A percentile compares a stretch with the other conserved stretches of the same genome.
Conservation (phyloP, 345 rosid genomes). For the Aethionema arabicum region DNA sequence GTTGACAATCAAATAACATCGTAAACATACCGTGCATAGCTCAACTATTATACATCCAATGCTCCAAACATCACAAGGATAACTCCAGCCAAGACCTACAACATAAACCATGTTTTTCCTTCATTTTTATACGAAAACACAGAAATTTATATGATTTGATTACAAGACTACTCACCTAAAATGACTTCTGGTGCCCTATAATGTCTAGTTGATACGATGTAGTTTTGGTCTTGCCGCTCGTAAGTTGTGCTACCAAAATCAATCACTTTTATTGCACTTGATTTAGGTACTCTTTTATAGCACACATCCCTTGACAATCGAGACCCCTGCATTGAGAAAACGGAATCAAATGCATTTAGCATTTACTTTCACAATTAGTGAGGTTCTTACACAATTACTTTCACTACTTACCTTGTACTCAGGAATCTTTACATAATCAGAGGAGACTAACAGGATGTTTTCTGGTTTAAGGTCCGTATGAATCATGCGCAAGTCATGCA, state of each 20-base stretch:
- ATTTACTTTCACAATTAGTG: neutral
- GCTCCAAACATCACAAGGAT: constrained; percentile 93
- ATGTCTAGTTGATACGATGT: constrained; percentile 80
- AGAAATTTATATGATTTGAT: neutral
- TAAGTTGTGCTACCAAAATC: constrained; percentile 91
- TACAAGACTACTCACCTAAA: constrained; percentile 50
- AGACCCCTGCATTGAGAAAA: constrained; percentile 41
- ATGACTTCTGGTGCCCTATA: constrained; percentile 93
- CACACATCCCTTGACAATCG: constrained; percentile 56
- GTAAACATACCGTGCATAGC: constrained; percentile 68
- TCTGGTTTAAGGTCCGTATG: constrained; percentile 93
- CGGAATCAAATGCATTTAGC: neutral
- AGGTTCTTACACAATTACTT: neutral
- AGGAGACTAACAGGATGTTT: constrained; percentile 68
- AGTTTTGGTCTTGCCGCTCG: constrained; percentile 78
- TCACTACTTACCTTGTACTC: constrained; percentile 62
- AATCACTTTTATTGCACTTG: constrained; percentile 82
- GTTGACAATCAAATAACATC: neutral
- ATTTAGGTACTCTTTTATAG: constrained; percentile 73
- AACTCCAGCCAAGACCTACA: constrained; percentile 90
- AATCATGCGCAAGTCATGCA: constrained; percentile 82
- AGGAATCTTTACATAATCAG: constrained; percentile 75
- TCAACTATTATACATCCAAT: constrained; percentile 82
- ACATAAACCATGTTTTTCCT: neutral
- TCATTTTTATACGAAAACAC: constrained; percentile 10